Conservation (phyloP, 345 rosid species). For the Syzygium aromaticum region DNA sequence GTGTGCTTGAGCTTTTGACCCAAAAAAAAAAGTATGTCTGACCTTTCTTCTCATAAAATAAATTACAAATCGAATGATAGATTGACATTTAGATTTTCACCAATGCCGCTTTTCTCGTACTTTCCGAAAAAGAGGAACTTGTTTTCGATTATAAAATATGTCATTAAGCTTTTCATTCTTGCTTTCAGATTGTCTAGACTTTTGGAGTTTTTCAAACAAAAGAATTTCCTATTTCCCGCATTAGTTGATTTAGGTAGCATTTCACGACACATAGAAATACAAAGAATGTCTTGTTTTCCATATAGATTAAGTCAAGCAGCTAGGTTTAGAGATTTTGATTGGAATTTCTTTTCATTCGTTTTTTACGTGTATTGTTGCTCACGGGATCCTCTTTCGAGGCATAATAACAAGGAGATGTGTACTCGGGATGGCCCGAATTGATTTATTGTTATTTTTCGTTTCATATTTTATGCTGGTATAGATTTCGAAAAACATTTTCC, state of each 20-base stretch:
- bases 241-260: not conserved
- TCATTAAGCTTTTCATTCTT: not conserved
- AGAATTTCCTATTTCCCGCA: too few species aligned
- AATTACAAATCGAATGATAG: not conserved
- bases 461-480: not conserved
- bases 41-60: not conserved
- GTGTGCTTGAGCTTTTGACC: not conserved
- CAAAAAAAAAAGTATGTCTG: not conserved
- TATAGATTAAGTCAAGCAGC: not conserved
- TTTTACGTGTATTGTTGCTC: not conserved
- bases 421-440: not conserved
- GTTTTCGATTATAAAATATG: not conserved
- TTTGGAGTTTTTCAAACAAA: not conserved
- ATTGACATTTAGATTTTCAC: not conserved
- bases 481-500: not conserved
- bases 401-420: not conserved
- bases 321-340: not conserved
- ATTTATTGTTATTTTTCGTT: not conserved
- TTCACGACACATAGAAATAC: too few species aligned
- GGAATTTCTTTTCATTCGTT: not conserved
- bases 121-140: not conserved
- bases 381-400: not conserved
- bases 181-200: not conserved
- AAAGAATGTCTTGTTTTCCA: too few species aligned
- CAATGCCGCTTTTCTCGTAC: not conserved